Evolutionary conservation across 2,329 filamentous ascomycete genomes (phyloP), one percentile per base, ranked within the genome.

Genomic region (Aspergillus fischeri): DNA sequence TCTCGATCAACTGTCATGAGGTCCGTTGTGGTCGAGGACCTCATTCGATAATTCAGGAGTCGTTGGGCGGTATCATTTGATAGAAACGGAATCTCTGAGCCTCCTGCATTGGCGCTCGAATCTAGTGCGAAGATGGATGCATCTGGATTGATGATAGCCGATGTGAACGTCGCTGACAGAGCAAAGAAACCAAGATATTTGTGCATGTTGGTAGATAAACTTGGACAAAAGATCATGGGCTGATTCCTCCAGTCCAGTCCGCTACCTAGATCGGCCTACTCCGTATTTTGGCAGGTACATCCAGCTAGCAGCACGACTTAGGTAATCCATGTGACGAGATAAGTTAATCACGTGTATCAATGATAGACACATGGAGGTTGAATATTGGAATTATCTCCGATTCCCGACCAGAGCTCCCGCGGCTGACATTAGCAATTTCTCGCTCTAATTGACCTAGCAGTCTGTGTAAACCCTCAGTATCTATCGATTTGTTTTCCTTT

Each of bases 31-130:
- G 80, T 68, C 73, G 78, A 65, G 76, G 76, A 63, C 76, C 78
- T 62, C 79, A 78, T 60, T 77, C 81, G 66, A 78, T 78, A 65
- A 77, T 74, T 69, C 53, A 78, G 58, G 51, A 78, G 67, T n/a
- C 70, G 65, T 51, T 65, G 71, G 27, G 75, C 75, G 21, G 70
- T 65, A 56, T 73, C 69, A 48, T 70, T 65, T 21, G 65, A 63
- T 29, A 71, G 55, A 24, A 41, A 45, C 5, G 47, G 42, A 25
- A 57, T 38, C 21, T 54, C 54, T n/a, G 55, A 27, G 21, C 48
- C 41, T 17, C 53, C 47, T 21, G 24, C 24, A 29, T 47, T 38
- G 5, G 49, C 14, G 8, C 51, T 42, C 17, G 65, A 38, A 48
- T 70, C 63, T 24, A 74, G 70, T 25, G 69, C 70, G 52, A 73